Conservation (phyloP, 257 asterid species). For the Voacanga thouarsii region DNA sequence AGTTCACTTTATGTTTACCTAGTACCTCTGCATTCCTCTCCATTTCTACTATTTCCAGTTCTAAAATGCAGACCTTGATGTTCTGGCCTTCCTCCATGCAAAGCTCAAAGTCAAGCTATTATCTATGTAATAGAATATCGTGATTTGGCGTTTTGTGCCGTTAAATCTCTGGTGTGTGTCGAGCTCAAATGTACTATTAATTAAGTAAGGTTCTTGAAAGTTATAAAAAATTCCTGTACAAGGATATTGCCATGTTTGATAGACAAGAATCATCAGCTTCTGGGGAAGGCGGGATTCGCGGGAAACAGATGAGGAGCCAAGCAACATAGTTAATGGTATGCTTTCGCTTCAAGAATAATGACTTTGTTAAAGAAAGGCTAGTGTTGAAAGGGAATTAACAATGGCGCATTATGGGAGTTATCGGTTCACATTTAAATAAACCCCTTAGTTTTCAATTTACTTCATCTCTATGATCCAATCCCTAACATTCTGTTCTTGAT, state of each 20-base stretch:
- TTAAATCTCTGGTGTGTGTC: not conserved
- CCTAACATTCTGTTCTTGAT: too few species aligned
- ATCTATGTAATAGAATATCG: not conserved
- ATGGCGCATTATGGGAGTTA: not conserved
- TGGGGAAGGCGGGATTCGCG: not conserved
- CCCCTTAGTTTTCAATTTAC: not conserved
- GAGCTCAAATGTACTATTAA: not conserved
- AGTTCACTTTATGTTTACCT: not conserved
- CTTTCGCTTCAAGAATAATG: not conserved
- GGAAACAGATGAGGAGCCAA: not conserved
- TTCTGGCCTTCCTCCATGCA: not conserved
- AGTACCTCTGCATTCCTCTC: not conserved
- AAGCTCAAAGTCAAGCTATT: not conserved
- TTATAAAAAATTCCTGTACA: not conserved
- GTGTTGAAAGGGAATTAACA: not conserved
- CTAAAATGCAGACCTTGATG: not conserved
- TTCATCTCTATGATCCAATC: too few species aligned
- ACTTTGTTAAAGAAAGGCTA: constrained; percentile 11
- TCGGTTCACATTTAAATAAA: not conserved
- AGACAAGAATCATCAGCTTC: not conserved
- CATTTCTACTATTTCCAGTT: too few species aligned
- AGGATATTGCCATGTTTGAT: not conserved
- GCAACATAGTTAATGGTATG: not conserved
- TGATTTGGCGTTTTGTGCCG: not conserved
- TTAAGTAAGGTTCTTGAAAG: not conserved